Conservation (phyloP, 768 basidiomycete genomes). For the Suillus weaverae region DNA sequence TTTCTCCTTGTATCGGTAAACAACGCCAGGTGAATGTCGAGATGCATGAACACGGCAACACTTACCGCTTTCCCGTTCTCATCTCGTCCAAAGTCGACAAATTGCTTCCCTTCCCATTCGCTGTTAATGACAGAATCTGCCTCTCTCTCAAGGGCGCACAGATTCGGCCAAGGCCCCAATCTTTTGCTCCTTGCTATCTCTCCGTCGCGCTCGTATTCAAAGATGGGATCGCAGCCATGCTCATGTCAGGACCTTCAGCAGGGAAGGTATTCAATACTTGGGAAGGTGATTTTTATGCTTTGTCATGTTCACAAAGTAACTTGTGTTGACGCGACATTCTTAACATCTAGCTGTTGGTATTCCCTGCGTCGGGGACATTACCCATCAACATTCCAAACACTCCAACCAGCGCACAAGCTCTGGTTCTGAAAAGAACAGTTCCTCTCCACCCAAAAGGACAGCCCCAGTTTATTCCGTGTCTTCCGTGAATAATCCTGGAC, state of each 20-base stretch:
- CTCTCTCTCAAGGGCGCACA: constrained; percentile 47
- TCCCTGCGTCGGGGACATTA: constrained; percentile 15
- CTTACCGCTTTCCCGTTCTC: constrained; percentile 39
- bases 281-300: constrained; percentile 31
- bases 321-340: not conserved
- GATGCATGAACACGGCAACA: constrained; percentile 14
- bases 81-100: constrained; percentile 35
- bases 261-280: constrained; percentile 41
- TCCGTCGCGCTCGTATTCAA: constrained; percentile 43
- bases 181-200: constrained; percentile 33
- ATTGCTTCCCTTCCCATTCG: constrained; percentile 39
- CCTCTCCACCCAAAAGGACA: not conserved
- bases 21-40: constrained; percentile 34
- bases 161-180: constrained; percentile 30
- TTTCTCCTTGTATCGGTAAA: constrained; percentile 36
- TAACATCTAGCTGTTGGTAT: constrained; percentile 13
- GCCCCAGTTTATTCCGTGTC: not conserved
- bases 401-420: not conserved
- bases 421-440: too few relatives aligned
- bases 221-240: constrained; percentile 44
- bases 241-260: constrained; percentile 29
- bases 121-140: constrained; percentile 42
- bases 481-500: not conserved
- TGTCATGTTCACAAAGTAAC: not conserved
- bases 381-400: constrained; percentile 8